Evolutionary conservation across 345 rosid genomes (phyloP).

Genomic region (Syzygium oleosum): DNA sequence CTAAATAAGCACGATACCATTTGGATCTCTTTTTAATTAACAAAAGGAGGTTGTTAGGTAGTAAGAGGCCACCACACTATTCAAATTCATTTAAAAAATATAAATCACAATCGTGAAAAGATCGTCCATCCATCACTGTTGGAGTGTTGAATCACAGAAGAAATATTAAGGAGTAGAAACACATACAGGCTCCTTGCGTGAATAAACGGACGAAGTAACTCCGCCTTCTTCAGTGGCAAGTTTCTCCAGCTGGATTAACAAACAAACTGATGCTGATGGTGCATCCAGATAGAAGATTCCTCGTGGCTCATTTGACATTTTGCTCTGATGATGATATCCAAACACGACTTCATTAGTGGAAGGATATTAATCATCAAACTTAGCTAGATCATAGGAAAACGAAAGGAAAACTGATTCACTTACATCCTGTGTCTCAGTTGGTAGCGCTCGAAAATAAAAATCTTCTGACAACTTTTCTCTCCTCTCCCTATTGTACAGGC

Average conservation of each 20-base stretch:
- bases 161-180: background rate
- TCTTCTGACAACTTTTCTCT: conserved; percentile 93
- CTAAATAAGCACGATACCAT: background rate
- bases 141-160: background rate
- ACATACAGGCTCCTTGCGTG: conserved; percentile 98
- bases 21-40: background rate
- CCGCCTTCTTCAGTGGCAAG: conserved; percentile 94
- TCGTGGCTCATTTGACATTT: conserved; percentile 49
- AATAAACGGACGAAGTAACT: conserved; percentile 85
- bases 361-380: background rate
- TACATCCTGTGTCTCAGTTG: conserved; percentile 83
- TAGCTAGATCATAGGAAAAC: background rate
- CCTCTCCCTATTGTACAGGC: conserved; percentile 86
- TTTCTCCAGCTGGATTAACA: conserved; percentile 88
- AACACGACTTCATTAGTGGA: background rate
- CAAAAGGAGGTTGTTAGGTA: background rate
- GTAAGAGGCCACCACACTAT: background rate
- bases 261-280: conserved; percentile 81
- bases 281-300: conserved; percentile 92
- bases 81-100: background rate
- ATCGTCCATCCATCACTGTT: background rate
- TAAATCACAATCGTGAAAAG: background rate
- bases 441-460: conserved; percentile 62
- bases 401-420: conserved; percentile 10
- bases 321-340: conserved; percentile 37